A percentile compares a stretch with the other conserved stretches of the same genome.
These are phyloP conservation scores for Stereum hirsutum DNA, from an alignment of 1,284 basidiomycete genomes.

Conservation along the genomic window DNA sequence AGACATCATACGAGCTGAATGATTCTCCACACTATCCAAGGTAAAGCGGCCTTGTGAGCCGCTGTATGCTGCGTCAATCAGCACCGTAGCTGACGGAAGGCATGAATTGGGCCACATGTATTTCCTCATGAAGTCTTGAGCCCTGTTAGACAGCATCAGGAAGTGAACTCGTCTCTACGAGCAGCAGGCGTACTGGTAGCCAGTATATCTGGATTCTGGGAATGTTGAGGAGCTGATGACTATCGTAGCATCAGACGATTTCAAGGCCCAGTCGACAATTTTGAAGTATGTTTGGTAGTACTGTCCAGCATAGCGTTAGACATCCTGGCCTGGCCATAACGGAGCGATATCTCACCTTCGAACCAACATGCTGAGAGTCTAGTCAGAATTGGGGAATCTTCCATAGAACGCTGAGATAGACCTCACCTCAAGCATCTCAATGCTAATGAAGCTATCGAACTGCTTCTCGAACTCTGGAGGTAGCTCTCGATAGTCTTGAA, in stretches of 20 bases:
- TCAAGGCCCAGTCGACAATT: slow-evolving; percentile 75
- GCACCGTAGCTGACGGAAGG: slow-evolving; percentile 71
- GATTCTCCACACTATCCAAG: slow-evolving; percentile 83
- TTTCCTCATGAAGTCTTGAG: slow-evolving; percentile 84
- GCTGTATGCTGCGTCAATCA: slow-evolving; percentile 56
- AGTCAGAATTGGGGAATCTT: slow-evolving; percentile 12
- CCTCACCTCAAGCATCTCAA: slow-evolving; percentile 77
- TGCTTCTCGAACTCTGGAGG: slow-evolving; percentile 67
- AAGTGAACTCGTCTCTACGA: not conserved
- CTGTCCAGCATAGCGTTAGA: slow-evolving; percentile 9
- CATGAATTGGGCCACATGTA: slow-evolving; percentile 94
- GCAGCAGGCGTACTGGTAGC: slow-evolving; percentile 45
- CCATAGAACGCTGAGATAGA: slow-evolving; percentile 17
- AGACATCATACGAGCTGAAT: slow-evolving; percentile 53
- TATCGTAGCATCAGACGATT: slow-evolving; percentile 56
- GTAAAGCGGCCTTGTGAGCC: slow-evolving; percentile 68
- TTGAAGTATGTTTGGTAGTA: slow-evolving; percentile 72
- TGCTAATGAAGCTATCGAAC: slow-evolving; percentile 83
- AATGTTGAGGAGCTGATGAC: slow-evolving; percentile 81
- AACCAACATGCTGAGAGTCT: slow-evolving; percentile 46
- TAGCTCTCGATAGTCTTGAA: slow-evolving; percentile 82
- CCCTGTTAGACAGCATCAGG: slow-evolving; percentile 26
- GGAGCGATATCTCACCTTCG: slow-evolving; percentile 29
- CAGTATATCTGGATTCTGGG: slow-evolving; percentile 67
- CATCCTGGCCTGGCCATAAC: not conserved